Evolutionary conservation across 2,329 filamentous ascomycete genomes (phyloP).

Genomic region (Periconia sp.): DNA sequence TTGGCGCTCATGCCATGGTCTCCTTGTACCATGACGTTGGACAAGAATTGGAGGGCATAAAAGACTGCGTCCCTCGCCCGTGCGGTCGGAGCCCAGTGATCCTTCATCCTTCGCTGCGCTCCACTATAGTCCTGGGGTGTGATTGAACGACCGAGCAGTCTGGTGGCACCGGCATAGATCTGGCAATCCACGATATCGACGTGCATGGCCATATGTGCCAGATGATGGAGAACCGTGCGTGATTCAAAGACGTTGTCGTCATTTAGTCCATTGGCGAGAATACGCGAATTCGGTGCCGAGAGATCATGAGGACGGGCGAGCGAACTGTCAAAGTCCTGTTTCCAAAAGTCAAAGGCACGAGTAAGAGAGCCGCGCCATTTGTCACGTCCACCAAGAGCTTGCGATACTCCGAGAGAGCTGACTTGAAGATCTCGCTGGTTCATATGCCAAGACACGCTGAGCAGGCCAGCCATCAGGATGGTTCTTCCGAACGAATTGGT

Average conservation of each 20-base stretch:
- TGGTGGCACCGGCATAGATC: conserved; percentile 87
- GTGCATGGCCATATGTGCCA: conserved; percentile 98
- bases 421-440: conserved; percentile 94
- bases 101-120: conserved; percentile 83
- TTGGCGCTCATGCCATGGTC: conserved; percentile 47
- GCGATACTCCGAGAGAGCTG: conserved; percentile 80
- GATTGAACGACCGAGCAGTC: conserved; percentile 84
- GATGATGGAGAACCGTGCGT: conserved; percentile 85
- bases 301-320: conserved; percentile 62
- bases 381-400: conserved; percentile 82
- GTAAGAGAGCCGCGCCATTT: conserved; percentile 89
- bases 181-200: conserved; percentile 98
- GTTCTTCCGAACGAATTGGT: conserved; percentile 94
- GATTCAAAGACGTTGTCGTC: conserved; percentile 84
- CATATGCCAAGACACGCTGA: conserved; percentile 97
- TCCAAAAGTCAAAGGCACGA: conserved; percentile 92
- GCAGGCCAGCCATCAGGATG: conserved; percentile 89
- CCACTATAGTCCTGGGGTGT: conserved; percentile 80
- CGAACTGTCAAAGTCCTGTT: conserved; percentile 85
- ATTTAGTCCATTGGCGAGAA: conserved; percentile 42
- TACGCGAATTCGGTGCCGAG: conserved; percentile 33
- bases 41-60: conserved; percentile 88
- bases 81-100: conserved; percentile 86
- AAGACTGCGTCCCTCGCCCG: conserved; percentile 89
- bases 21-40: conserved; percentile 76